These are phyloP conservation scores for Coemansia sp. DNA, from an alignment of 192 early-diverging fungal species.

Conservation along the genomic window DNA sequence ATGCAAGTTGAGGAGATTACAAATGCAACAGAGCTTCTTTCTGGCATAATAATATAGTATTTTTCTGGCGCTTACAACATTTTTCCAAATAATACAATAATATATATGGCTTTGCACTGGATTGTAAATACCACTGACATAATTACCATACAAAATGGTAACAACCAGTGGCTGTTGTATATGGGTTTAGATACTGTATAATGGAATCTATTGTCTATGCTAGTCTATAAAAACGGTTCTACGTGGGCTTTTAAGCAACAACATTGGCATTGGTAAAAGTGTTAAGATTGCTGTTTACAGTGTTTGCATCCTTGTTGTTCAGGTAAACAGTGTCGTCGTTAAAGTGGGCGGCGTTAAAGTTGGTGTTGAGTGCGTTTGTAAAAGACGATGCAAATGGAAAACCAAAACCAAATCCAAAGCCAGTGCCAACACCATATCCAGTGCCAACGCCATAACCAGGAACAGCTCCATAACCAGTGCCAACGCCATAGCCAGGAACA, in stretches of 20 bases:
- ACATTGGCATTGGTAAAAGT: constrained; percentile 70
- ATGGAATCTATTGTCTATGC: no score
- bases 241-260: constrained; percentile 62
- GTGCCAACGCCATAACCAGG: not conserved
- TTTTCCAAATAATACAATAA: no score
- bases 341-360: constrained; percentile 12
- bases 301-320: constrained; percentile 17
- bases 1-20: constrained; percentile 48
- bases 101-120: no score
- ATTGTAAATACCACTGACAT: no score
- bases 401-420: constrained; percentile 8
- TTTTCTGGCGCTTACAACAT: no score
- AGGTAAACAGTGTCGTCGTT: constrained; percentile 20
- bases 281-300: constrained; percentile 49
- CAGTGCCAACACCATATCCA: constrained; percentile 7
- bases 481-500: not conserved
- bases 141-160: no score
- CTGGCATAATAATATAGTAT: constrained; percentile 17
- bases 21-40: constrained; percentile 38
- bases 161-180: no score
- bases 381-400: constrained; percentile 16
- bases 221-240: no score
- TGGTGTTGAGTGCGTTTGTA: constrained; percentile 16
- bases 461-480: not conserved
- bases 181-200: no score